phyloP scores from a whole-genome alignment of 1,139 yeast species.

The Hanseniaspora gamundiae region DNA sequence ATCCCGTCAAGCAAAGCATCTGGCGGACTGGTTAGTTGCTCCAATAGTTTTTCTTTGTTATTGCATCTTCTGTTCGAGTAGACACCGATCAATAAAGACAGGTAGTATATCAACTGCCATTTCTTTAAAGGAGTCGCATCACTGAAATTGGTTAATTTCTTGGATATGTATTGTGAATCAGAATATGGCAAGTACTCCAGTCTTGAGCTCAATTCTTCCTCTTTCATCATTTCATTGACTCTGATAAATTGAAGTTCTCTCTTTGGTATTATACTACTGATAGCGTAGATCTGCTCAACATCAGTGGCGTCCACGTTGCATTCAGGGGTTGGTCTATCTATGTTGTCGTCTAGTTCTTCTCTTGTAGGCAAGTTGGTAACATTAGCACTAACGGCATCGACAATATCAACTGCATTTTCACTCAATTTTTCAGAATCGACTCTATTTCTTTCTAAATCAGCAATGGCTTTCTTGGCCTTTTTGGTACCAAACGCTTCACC shows the following conservation, averaged over 20 bases:
- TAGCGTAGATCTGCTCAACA: constrained; percentile 73
- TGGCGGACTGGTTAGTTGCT: constrained; percentile 50
- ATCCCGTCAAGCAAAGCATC: constrained; percentile 65
- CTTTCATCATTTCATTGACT: constrained; percentile 36
- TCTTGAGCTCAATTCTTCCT: constrained; percentile 35
- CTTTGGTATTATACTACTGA: constrained; percentile 56
- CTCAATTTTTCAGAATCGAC: constrained; percentile 75
- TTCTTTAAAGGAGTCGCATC: constrained; percentile 41
- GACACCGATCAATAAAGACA: constrained; percentile 68
- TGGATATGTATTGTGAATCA: constrained; percentile 42
- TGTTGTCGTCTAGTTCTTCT: constrained; percentile 39
- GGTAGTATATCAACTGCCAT: constrained; percentile 62
- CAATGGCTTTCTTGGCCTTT: constrained; percentile 85
- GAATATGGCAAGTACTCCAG: constrained; percentile 50
- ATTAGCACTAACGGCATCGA: constrained; percentile 61
- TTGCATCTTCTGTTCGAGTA: constrained; percentile 59
- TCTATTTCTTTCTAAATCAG: constrained; percentile 67
- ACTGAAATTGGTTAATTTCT: constrained; percentile 33
- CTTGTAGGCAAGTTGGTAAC: constrained; percentile 66
- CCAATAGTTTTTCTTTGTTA: constrained; percentile 48
- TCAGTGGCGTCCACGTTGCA: constrained; percentile 65
- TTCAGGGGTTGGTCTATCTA: constrained; percentile 75
- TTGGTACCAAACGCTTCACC: constrained; percentile 97
- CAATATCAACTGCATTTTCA: constrained; percentile 65
- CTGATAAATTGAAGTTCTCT: constrained; percentile 55